phyloP scores from a whole-genome alignment of 2,329 filamentous ascomycete species.

The Uncinocarpus reesii region DNA sequence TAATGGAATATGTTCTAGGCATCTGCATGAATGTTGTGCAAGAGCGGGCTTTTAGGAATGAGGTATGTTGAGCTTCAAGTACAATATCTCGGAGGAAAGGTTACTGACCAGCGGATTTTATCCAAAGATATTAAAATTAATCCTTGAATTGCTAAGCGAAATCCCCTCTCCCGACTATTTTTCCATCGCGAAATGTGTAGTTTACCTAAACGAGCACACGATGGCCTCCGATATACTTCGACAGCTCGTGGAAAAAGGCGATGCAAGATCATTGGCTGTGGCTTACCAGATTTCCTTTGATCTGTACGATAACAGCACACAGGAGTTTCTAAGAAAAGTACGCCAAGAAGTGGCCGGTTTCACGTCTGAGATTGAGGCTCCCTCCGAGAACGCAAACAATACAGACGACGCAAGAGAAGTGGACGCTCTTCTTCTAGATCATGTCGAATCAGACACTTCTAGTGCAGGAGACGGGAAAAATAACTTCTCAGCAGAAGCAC shows the following conservation, averaged over 20 bases:
- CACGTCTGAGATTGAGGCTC: constrained; percentile 32
- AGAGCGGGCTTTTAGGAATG: constrained; percentile 71
- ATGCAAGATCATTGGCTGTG: constrained; percentile 66
- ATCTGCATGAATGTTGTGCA: constrained; percentile 98
- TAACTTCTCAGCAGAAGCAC: constrained; percentile 42
- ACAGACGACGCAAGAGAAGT: constrained; percentile 49
- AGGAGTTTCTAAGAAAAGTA: constrained; percentile 89
- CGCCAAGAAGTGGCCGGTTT: constrained; percentile 62
- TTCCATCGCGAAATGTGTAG: constrained; percentile 93
- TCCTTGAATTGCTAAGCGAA: constrained; percentile 89
- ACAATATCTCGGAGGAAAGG: neutral
- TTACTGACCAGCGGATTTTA: neutral
- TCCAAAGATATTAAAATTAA: constrained; percentile 67
- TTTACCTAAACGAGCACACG: constrained; percentile 84
- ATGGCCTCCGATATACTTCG: constrained; percentile 80
- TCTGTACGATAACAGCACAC: constrained; percentile 94
- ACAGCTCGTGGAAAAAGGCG: constrained; percentile 68
- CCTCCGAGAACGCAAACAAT: constrained; percentile 38
- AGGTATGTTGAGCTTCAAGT: constrained; percentile 35
- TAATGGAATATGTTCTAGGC: constrained; percentile 91
- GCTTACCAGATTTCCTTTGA: constrained; percentile 98
- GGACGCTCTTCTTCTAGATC: constrained; percentile 35
- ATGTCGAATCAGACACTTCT: constrained; percentile 39
- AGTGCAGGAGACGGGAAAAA: constrained; percentile 33
- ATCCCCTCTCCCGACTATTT: constrained; percentile 93